Conservation (phyloP, 805 yeast genomes). For the Candida namnaoensis region DNA sequence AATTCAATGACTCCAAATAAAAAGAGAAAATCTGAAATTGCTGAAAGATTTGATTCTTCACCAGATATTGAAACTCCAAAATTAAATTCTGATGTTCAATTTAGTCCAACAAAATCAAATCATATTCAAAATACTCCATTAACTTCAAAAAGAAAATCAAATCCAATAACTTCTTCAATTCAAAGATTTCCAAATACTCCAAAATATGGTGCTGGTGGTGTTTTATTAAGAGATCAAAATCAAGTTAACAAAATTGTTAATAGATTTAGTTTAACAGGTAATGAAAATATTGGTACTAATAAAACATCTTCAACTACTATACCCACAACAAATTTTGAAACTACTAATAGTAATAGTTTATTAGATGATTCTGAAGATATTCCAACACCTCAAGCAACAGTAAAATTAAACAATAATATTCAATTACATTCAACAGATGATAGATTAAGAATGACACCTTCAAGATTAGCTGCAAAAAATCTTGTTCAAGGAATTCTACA, state of each 20-base stretch:
- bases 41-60: slow-evolving; percentile 17
- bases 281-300: not conserved
- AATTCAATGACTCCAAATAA: slow-evolving; percentile 15
- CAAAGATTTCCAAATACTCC: slow-evolving; percentile 41
- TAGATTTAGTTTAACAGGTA: slow-evolving; percentile 8
- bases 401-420: too few species aligned
- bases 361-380: slow-evolving; percentile 16
- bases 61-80: slow-evolving; percentile 19
- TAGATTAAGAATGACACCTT: slow-evolving; percentile 6
- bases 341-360: not conserved
- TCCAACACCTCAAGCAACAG: slow-evolving; percentile 17
- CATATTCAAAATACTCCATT: not conserved
- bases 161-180: slow-evolving; percentile 1
- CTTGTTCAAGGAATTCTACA: slow-evolving; percentile 15
- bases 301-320: not conserved
- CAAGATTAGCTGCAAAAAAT: slow-evolving; percentile 15
- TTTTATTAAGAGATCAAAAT: slow-evolving; percentile 19
- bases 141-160: not conserved
- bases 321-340: not conserved
- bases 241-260: slow-evolving; percentile 10
- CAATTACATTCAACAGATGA: not conserved
- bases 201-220: slow-evolving; percentile 31
- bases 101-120: slow-evolving; percentile 11
- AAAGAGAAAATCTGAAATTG: slow-evolving; percentile 17
- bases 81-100: slow-evolving; percentile 16